phyloP scores from a whole-genome alignment of 805 yeast genomes.

The Maudiozyma turicensis region DNA sequence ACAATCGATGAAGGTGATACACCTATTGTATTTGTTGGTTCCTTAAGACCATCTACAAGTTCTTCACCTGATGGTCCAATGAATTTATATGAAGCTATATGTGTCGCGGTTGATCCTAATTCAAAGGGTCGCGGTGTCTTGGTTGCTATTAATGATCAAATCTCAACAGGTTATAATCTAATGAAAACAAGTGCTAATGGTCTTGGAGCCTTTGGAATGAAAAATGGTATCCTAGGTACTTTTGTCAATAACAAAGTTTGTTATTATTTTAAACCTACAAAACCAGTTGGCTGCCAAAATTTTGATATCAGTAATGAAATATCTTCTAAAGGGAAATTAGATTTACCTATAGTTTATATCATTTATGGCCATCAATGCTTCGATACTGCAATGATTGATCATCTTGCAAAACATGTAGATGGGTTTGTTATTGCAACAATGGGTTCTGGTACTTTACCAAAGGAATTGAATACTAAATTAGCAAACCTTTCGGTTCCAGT shows the following conservation, averaged over 20 bases:
- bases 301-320: slow-evolving; percentile 31
- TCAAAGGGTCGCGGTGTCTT: slow-evolving; percentile 50
- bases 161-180: slow-evolving; percentile 59
- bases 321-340: slow-evolving; percentile 2
- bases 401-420: slow-evolving; percentile 37
- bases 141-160: slow-evolving; percentile 57
- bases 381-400: slow-evolving; percentile 37
- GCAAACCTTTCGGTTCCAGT: slow-evolving; percentile 40
- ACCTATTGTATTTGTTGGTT: slow-evolving; percentile 61
- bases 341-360: slow-evolving; percentile 37
- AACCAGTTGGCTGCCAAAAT: slow-evolving; percentile 41
- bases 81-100: slow-evolving; percentile 61
- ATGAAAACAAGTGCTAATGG: slow-evolving; percentile 64
- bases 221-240: slow-evolving; percentile 62
- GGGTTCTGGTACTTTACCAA: slow-evolving; percentile 62
- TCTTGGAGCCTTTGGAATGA: slow-evolving; percentile 58
- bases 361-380: slow-evolving; percentile 56
- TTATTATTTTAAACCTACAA: slow-evolving; percentile 52
- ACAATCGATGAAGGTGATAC: slow-evolving; percentile 35
- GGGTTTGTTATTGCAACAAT: slow-evolving; percentile 60
- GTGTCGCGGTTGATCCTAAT: slow-evolving; percentile 44
- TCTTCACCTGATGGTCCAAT: slow-evolving; percentile 65
- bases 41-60: slow-evolving; percentile 65
- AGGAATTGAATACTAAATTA: slow-evolving; percentile 36
- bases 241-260: slow-evolving; percentile 58